Conservation (phyloP, 31 red algal genomes). For the Asparagopsis taxiformis region DNA sequence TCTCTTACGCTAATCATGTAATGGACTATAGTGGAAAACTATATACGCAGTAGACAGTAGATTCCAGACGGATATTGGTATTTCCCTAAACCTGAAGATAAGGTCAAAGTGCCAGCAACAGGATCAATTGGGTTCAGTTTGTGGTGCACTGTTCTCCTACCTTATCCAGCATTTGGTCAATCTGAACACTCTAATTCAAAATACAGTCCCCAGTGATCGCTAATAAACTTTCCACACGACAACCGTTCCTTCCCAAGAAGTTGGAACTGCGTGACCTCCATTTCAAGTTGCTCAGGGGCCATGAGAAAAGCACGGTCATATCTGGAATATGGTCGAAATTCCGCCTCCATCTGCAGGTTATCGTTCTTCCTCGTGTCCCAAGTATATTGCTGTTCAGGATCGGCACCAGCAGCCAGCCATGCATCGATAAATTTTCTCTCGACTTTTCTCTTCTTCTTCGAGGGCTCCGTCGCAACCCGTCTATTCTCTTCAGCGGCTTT, state of each 20-base stretch:
- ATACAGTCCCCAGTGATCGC: conserved; percentile 53
- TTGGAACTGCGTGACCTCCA: conserved; percentile 5
- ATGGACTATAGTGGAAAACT: too few relatives aligned
- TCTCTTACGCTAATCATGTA: too few relatives aligned
- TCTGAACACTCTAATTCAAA: conserved; percentile 12
- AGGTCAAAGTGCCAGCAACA: too few relatives aligned
- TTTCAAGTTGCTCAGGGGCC: conserved; percentile 1
- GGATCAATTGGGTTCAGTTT: too few relatives aligned
- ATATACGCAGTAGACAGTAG: too few relatives aligned
- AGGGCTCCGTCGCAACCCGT: background rate
- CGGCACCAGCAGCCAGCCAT: conserved; percentile 22
- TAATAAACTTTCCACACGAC: conserved; percentile 29
- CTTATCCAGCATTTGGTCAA: too few relatives aligned
- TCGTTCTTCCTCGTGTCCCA: conserved; percentile 34
- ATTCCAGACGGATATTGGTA: too few relatives aligned
- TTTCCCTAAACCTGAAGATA: too few relatives aligned
- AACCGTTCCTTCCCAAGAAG: conserved; percentile 33
- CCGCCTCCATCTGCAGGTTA: conserved; percentile 2
- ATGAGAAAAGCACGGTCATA: conserved; percentile 39
- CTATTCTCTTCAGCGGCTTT: conserved; percentile 20
- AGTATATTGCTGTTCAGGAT: conserved; percentile 13
- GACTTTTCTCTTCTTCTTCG: background rate
- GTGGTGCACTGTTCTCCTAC: too few relatives aligned
- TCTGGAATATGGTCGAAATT: conserved; percentile 26
- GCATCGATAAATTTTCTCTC: conserved; percentile 23